Percentiles rank a stretch among this genome's conserved stretches.
Conservation (phyloP, 768 basidiomycete species). For the Cystofilobasidium ferigula region DNA sequence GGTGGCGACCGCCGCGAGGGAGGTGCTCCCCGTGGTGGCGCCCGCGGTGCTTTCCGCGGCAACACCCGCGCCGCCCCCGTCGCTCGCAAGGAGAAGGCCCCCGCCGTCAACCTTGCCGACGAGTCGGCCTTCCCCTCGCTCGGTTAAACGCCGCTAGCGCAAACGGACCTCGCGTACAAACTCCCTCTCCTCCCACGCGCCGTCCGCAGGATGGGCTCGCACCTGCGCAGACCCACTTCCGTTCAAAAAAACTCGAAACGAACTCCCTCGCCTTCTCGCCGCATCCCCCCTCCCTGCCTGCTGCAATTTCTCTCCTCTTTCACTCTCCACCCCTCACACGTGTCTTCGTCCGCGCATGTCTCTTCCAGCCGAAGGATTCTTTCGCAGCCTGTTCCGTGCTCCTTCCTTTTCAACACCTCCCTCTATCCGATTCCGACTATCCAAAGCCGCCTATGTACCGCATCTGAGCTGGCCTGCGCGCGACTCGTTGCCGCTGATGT, state of each 20-base stretch:
- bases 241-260: background rate
- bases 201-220: background rate
- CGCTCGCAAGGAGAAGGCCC: conserved; percentile 17
- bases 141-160: too few relatives aligned
- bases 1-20: conserved; percentile 14
- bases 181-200: background rate
- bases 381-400: background rate
- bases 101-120: conserved; percentile 23
- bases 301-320: background rate
- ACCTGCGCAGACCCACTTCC: background rate
- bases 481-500: too few relatives aligned
- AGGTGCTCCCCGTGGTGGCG: conserved; percentile 21
- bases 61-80: conserved; percentile 18
- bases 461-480: too few relatives aligned
- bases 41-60: conserved; percentile 20
- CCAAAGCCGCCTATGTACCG: too few relatives aligned
- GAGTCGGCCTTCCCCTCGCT: conserved; percentile 25
- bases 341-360: conserved; percentile 2
- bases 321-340: background rate
- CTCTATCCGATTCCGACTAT: too few relatives aligned
- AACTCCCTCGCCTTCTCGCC: background rate
- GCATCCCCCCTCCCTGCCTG: background rate
- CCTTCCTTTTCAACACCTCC: background rate
- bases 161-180: background rate
- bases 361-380: background rate